A percentile compares a stretch with the other conserved stretches of the same genome.
These are phyloP conservation scores for Pythium phragmiticola DNA, from an alignment of 352 stramenopile genomes.

Conservation along the genomic window DNA sequence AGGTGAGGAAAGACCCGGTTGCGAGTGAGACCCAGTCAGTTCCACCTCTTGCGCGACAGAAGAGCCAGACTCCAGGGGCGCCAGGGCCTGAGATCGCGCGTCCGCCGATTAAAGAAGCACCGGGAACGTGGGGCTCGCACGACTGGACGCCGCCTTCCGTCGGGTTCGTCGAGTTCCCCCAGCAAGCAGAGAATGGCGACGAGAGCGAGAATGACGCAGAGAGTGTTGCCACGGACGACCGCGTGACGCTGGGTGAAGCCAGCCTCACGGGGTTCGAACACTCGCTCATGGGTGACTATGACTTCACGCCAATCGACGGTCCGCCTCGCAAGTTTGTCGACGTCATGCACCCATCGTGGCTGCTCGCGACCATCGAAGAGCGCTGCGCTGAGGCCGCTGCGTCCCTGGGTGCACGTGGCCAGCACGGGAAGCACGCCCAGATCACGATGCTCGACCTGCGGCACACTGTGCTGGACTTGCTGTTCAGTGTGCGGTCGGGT, in stretches of 20 bases:
- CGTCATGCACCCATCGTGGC: conserved; percentile 71
- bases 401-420: conserved; percentile 26
- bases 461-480: conserved; percentile 57
- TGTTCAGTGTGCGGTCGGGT: conserved; percentile 64
- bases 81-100: conserved; percentile 4
- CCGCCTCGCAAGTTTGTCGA: conserved; percentile 52
- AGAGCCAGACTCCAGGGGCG: neutral
- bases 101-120: conserved; percentile 19
- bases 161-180: neutral
- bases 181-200: neutral
- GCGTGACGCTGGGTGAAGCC: neutral
- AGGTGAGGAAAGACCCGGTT: conserved; percentile 26
- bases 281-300: neutral
- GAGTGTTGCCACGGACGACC: neutral
- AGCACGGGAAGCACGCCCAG: conserved; percentile 19
- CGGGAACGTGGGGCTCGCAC: conserved; percentile 9
- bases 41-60: conserved; percentile 13
- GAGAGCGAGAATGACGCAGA: conserved; percentile 2
- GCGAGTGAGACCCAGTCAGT: neutral
- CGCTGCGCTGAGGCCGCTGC: conserved; percentile 42
- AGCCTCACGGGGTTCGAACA: neutral
- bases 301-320: neutral
- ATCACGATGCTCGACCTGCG: conserved; percentile 46
- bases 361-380: conserved; percentile 68
- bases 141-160: conserved; percentile 21